These are phyloP conservation scores for Talaromyces thailandensis DNA, from an alignment of 495 filamentous ascomycete species.

Conservation along the genomic window DNA sequence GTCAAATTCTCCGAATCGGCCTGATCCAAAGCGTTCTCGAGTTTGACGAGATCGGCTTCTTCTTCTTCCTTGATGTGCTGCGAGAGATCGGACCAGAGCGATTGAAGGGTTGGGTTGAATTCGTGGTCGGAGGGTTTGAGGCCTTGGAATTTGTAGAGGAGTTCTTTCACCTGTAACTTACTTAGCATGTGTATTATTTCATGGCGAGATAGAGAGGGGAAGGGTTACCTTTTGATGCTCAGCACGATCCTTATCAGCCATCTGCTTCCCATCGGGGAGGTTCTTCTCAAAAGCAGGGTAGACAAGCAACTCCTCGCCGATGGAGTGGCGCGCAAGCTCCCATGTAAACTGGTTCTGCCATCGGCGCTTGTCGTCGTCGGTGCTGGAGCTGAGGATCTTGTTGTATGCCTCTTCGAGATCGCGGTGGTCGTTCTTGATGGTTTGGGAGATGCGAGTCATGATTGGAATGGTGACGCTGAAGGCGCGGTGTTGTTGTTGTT, in stretches of 20 bases:
- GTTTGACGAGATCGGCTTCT: constrained; percentile 35
- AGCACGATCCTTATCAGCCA: constrained; percentile 51
- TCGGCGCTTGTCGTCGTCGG: constrained; percentile 22
- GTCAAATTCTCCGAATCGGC: constrained; percentile 37
- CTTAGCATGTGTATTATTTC: not conserved
- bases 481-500: not conserved
- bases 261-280: constrained; percentile 33
- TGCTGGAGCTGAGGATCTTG: constrained; percentile 40
- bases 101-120: constrained; percentile 43
- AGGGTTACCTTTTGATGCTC: constrained; percentile 47
- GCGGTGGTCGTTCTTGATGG: constrained; percentile 54
- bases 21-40: constrained; percentile 37
- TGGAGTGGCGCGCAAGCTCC: constrained; percentile 58
- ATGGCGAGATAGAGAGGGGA: not conserved
- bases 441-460: constrained; percentile 27
- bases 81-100: constrained; percentile 40
- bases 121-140: constrained; percentile 32
- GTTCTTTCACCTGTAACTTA: constrained; percentile 50
- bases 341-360: constrained; percentile 64
- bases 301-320: constrained; percentile 61
- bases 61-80: constrained; percentile 58
- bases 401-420: constrained; percentile 51
- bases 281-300: constrained; percentile 60
- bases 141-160: constrained; percentile 52
- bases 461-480: not conserved